Evolutionary conservation across 495 filamentous ascomycete species (phyloP).

Genomic region (Hypoxylon lienhwacheense): DNA sequence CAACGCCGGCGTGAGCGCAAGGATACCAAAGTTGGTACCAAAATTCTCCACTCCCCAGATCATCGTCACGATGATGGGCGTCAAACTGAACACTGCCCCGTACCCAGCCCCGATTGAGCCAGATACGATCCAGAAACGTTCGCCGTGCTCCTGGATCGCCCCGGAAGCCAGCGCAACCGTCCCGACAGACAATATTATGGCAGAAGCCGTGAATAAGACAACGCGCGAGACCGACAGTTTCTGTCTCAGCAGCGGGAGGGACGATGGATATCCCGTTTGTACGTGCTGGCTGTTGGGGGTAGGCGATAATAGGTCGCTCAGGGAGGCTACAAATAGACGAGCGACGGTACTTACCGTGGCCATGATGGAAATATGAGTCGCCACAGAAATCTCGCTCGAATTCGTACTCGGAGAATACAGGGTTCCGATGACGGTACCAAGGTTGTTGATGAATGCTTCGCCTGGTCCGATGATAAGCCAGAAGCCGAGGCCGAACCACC

Average conservation of each 20-base stretch:
- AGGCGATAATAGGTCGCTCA: slow-evolving; percentile 88
- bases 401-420: slow-evolving; percentile 63
- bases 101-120: slow-evolving; percentile 85
- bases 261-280: slow-evolving; percentile 43
- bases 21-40: slow-evolving; percentile 95
- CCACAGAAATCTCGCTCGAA: slow-evolving; percentile 63
- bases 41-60: slow-evolving; percentile 99
- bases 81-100: slow-evolving; percentile 84
- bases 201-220: slow-evolving; percentile 73
- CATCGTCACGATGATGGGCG: slow-evolving; percentile 87
- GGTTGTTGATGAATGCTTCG: slow-evolving; percentile 96
- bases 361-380: slow-evolving; percentile 90
- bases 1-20: slow-evolving; percentile 83
- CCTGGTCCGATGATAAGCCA: slow-evolving; percentile 93
- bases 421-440: slow-evolving; percentile 89
- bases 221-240: slow-evolving; percentile 72
- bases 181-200: slow-evolving; percentile 74
- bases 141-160: slow-evolving; percentile 62
- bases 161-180: slow-evolving; percentile 75
- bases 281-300: slow-evolving; percentile 47
- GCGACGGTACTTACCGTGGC: slow-evolving; percentile 88
- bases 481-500: slow-evolving; percentile 87
- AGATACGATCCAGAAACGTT: slow-evolving; percentile 78
- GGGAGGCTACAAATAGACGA: slow-evolving; percentile 78
- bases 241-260: slow-evolving; percentile 38